phyloP scores from a whole-genome alignment of 768 basidiomycete species.

The Russula griseocarnosa region DNA sequence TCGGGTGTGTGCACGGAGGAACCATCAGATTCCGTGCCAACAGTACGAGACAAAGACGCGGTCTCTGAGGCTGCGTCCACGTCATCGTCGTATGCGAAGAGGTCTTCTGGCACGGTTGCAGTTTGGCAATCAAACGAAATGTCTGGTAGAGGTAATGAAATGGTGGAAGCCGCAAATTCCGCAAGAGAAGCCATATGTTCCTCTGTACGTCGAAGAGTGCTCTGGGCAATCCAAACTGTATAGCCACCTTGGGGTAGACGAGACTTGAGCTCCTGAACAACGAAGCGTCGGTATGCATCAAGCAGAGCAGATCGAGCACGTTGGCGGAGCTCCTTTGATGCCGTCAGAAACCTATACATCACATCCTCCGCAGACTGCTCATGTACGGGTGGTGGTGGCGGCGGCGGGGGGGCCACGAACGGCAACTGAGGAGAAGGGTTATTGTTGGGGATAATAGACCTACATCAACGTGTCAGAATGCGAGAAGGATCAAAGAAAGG shows the following conservation, averaged over 20 bases:
- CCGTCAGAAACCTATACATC: slow-evolving; percentile 21
- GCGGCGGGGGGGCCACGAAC: slow-evolving; percentile 11
- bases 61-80: slow-evolving; percentile 27
- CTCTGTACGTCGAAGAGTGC: slow-evolving; percentile 49
- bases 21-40: slow-evolving; percentile 43
- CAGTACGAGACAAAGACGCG: slow-evolving; percentile 21
- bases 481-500: not conserved
- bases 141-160: slow-evolving; percentile 15
- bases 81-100: slow-evolving; percentile 40
- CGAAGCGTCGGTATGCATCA: slow-evolving; percentile 60
- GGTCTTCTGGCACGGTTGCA: slow-evolving; percentile 19
- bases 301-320: slow-evolving; percentile 65
- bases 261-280: slow-evolving; percentile 48
- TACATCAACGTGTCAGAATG: slow-evolving; percentile 19
- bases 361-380: slow-evolving; percentile 20
- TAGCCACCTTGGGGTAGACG: slow-evolving; percentile 41
- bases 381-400: slow-evolving; percentile 20
- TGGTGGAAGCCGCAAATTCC: slow-evolving; percentile 23
- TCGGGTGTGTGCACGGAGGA: slow-evolving; percentile 48
- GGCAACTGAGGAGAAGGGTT: slow-evolving; percentile 6
- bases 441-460: slow-evolving; percentile 22
- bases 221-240: slow-evolving; percentile 52
- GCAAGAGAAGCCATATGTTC: slow-evolving; percentile 32
- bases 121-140: slow-evolving; percentile 20
- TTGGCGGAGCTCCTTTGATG: slow-evolving; percentile 46